These are phyloP conservation scores for Astrephomene gubernaculifera DNA, from an alignment of 139 green algal genomes.

Conservation along the genomic window DNA sequence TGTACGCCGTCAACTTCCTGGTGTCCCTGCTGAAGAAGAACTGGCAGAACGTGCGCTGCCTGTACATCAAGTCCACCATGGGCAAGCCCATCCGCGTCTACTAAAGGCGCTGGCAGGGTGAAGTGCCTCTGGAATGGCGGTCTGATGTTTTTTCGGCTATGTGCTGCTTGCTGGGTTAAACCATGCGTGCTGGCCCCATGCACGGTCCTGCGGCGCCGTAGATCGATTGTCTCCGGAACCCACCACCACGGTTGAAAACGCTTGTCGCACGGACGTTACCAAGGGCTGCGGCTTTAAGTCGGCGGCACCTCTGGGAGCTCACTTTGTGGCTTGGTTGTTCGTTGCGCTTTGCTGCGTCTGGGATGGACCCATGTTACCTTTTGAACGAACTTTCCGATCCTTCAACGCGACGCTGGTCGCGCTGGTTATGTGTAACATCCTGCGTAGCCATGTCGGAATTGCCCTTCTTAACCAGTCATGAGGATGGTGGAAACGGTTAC, in stretches of 20 bases:
- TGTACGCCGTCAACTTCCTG: constrained; percentile 97
- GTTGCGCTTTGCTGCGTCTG: constrained; percentile 18
- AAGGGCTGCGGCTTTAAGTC: background rate
- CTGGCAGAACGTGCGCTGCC: constrained; percentile 98
- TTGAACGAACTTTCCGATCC: background rate
- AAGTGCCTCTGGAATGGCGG: background rate
- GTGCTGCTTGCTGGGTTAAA: background rate
- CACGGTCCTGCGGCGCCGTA: background rate
- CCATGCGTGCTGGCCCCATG: constrained; percentile 26
- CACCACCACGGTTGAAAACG: background rate
- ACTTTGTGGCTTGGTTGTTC: background rate
- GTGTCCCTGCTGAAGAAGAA: constrained; percentile 99
- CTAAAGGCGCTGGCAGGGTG: constrained; percentile 68
- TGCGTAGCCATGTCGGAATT: too few relatives aligned
- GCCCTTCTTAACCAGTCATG: too few relatives aligned
- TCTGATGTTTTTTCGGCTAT: too few relatives aligned
- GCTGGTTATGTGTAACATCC: constrained; percentile 15
- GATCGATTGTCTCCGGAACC: background rate
- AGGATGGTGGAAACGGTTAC: too few relatives aligned
- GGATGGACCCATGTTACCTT: background rate
- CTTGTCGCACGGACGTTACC: constrained; percentile 51
- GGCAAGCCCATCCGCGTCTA: constrained; percentile 95
- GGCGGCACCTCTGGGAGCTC: constrained; percentile 33
- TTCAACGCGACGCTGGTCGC: background rate
- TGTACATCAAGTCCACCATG: constrained; percentile 99